A percentile compares a stretch with the other conserved stretches of the same genome.
These are phyloP conservation scores for Dendrocalamus latiflorus DNA, from an alignment of 202 grass and related monocot genomes.

Conservation along the genomic window DNA sequence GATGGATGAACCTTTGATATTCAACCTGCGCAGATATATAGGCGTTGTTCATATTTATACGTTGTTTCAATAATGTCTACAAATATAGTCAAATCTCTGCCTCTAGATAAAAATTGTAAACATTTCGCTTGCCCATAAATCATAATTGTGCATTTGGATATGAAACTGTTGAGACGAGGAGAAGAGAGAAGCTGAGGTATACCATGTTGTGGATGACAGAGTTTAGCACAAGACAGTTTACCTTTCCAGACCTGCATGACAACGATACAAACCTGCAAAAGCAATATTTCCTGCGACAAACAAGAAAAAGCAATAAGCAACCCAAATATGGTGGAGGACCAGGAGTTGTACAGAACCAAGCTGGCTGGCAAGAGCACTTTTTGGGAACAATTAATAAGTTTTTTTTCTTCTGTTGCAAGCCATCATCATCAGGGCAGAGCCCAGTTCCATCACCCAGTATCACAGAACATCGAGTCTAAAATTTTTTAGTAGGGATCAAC, in stretches of 20 bases:
- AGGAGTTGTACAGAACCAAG: neutral
- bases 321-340: neutral
- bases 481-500: too few species aligned
- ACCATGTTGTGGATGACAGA: too few species aligned
- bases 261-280: too few species aligned
- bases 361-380: neutral
- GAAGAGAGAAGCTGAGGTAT: neutral
- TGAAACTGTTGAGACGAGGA: neutral
- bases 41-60: neutral
- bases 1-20: neutral
- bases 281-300: too few species aligned
- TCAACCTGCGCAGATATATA: neutral
- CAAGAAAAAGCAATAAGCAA: too few species aligned
- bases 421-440: neutral
- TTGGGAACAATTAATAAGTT: too few species aligned
- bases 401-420: neutral
- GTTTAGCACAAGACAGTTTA: too few species aligned
- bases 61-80: too few species aligned
- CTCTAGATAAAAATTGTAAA: neutral
- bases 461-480: too few species aligned
- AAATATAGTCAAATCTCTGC: too few species aligned
- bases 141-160: neutral
- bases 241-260: too few species aligned
- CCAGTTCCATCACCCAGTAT: too few species aligned
- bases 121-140: neutral